Evolutionary conservation across 495 filamentous ascomycete genomes (phyloP).

Genomic region (Aspergillus saccharolyticus): DNA sequence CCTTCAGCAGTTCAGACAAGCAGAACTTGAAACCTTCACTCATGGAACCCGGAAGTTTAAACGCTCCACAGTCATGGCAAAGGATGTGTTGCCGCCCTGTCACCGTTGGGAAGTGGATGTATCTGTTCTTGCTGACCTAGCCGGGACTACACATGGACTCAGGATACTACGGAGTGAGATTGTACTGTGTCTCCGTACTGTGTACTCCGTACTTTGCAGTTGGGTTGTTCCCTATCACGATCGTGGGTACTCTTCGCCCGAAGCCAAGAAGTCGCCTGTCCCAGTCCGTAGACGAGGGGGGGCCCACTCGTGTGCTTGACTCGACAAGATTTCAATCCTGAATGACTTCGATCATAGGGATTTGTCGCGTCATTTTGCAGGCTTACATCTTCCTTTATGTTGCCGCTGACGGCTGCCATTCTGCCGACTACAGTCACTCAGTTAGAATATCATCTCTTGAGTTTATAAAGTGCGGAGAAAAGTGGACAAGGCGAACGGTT

Average conservation of each 20-base stretch:
- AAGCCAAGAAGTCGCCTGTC: no score
- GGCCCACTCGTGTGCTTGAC: not conserved
- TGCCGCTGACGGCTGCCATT: no score
- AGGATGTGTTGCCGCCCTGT: constrained; percentile 13
- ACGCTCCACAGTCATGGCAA: constrained; percentile 12
- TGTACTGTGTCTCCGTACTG: no score
- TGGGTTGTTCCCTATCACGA: no score
- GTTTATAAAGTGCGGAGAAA: constrained; percentile 16
- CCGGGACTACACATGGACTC: no score
- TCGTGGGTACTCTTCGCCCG: no score
- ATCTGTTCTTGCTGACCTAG: constrained; percentile 12
- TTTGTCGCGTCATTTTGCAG: not conserved
- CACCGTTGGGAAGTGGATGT: constrained; percentile 19
- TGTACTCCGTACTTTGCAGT: no score
- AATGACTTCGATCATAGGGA: not conserved
- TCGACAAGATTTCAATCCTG: not conserved
- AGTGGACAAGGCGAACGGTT: constrained; percentile 19
- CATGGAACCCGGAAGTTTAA: constrained; percentile 10
- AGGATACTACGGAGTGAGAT: no score
- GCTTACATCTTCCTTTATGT: not conserved
- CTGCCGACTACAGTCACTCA: no score
- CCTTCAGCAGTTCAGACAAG: not conserved
- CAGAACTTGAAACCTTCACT: constrained; percentile 5
- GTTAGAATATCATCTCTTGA: no score
- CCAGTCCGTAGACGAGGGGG: no score